Evolutionary conservation across 768 basidiomycete species (phyloP).

Genomic region (Leccinum disarticulatum): DNA sequence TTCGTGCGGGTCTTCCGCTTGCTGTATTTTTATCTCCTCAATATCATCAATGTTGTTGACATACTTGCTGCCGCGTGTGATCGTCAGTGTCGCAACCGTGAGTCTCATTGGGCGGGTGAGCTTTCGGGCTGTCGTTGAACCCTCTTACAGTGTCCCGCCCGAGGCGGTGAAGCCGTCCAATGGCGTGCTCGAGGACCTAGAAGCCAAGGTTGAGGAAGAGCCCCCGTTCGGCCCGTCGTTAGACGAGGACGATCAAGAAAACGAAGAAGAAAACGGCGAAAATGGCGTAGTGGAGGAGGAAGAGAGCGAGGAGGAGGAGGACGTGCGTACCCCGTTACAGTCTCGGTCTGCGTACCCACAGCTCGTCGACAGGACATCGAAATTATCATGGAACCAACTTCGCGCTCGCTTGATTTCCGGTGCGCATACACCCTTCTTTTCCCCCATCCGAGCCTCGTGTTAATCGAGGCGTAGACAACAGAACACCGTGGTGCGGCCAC

Average conservation of each 20-base stretch:
- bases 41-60: constrained; percentile 44
- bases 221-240: constrained; percentile 30
- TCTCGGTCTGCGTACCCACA: constrained; percentile 6
- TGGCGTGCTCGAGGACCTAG: constrained; percentile 50
- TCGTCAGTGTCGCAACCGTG: constrained; percentile 62
- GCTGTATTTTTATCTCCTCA: constrained; percentile 35
- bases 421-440: constrained; percentile 29
- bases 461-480: constrained; percentile 33
- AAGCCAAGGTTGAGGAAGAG: constrained; percentile 43
- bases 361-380: constrained; percentile 66
- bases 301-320: constrained; percentile 44
- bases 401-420: constrained; percentile 77
- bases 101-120: constrained; percentile 41
- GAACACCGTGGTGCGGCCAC: constrained; percentile 32
- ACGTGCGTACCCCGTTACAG: constrained; percentile 35
- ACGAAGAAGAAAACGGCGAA: constrained; percentile 22
- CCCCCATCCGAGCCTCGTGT: not conserved
- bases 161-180: constrained; percentile 46
- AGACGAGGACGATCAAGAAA: constrained; percentile 27
- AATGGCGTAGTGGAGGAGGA: constrained; percentile 41
- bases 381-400: constrained; percentile 82
- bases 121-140: constrained; percentile 20
- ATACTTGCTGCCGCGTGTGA: constrained; percentile 37
- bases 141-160: constrained; percentile 37
- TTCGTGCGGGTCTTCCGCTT: constrained; percentile 14